Conservation (phyloP, 139 green algal species). For the Asterochloris sp. region DNA sequence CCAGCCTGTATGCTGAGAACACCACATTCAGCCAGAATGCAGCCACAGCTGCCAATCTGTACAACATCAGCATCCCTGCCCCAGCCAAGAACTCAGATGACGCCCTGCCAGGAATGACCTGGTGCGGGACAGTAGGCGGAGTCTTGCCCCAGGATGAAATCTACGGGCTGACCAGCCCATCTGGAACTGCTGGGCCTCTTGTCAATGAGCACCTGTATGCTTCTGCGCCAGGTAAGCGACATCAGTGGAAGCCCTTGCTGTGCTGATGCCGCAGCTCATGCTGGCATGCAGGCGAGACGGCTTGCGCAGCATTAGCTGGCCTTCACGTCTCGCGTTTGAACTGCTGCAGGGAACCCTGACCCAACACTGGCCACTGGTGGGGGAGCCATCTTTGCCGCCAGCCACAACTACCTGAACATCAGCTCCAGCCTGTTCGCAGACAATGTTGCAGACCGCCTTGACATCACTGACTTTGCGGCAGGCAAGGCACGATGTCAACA, state of each 20-base stretch:
- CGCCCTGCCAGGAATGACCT: neutral
- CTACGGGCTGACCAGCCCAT: neutral
- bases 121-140: constrained; percentile 10
- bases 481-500: neutral
- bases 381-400: constrained; percentile 8
- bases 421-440: neutral
- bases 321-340: neutral
- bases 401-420: constrained; percentile 5
- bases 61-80: neutral
- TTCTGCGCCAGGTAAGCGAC: no score
- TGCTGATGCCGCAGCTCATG: no score
- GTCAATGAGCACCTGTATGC: no score
- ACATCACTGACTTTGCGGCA: constrained; percentile 10
- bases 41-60: constrained; percentile 12
- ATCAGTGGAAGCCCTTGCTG: no score
- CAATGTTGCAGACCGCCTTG: neutral
- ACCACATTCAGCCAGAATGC: constrained; percentile 1
- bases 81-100: neutral
- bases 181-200: no score
- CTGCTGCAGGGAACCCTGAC: neutral
- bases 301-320: neutral
- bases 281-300: no score
- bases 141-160: neutral
- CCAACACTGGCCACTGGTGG: constrained; percentile 1
- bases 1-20: neutral